Evolutionary conservation across 352 stramenopile genomes (phyloP), one percentile per base, ranked within the genome.

Genomic region (Globisporangium splendens): DNA sequence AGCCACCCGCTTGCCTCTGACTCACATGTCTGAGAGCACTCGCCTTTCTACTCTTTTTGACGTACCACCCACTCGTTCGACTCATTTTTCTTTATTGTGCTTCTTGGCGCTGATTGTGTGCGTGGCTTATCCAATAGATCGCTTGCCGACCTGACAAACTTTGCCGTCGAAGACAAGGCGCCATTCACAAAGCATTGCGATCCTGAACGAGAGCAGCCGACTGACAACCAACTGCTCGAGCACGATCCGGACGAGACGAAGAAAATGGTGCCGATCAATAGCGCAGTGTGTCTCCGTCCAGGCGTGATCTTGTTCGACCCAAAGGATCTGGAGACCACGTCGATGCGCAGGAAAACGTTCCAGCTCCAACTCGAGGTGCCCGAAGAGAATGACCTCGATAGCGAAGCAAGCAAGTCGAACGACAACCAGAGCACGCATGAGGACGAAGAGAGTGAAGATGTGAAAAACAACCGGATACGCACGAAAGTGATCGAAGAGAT

Each of bases 401-500:
- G 28, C 5, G 28, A 6, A 6, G 28, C 28, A 8, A 35, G 28
- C 28, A 35, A 11, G 18, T 13, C n/a, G 46, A 33, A 50, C 20
- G 46, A 50, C 46, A 50, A 21, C 46, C 12, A 22, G 12, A 21
- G 17, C 15, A 50, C 51, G 5, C 22, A 53, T 17, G 22, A 21
- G 17, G 46, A 49, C 24, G 55, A 60, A 18, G 58, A 66, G 12
- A 50, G 56, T 8, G 54, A 54, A 17, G 58, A 41, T 33, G 61
- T 33, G 17, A 62, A 24, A 44, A 59, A 35, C 42, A 62, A 65
- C 13, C 74, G 54, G 38, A 66, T 70, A 43, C 81, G 84, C 8
- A 54, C 72, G 15, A 61, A 69, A n/a, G 79, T 89, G 42, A 75
- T 95, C 22, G 74, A 84, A 31, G 86, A 95, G 70, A 92, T 95